Conservation (phyloP, 805 yeast genomes). For the Kodamaea fukazawae region DNA sequence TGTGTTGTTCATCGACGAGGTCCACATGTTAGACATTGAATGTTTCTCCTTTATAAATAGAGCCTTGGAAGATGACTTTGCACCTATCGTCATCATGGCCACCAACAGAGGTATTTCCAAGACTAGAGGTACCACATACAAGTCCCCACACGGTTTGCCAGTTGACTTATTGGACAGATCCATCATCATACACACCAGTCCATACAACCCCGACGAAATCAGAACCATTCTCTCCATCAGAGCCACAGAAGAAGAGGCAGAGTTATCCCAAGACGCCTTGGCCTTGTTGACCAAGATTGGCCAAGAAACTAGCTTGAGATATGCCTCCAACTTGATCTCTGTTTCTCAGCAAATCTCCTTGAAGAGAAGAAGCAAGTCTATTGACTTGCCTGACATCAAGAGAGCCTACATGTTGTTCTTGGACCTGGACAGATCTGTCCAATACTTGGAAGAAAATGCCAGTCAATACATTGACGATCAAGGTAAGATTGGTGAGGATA, state of each 20-base stretch:
- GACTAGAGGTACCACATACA: slow-evolving; percentile 90
- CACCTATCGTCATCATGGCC: slow-evolving; percentile 98
- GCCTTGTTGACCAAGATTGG: slow-evolving; percentile 88
- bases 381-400: slow-evolving; percentile 80
- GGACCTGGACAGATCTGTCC: slow-evolving; percentile 87
- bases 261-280: slow-evolving; percentile 75
- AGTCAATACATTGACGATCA: slow-evolving; percentile 73
- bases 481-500: slow-evolving; percentile 60
- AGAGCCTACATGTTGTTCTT: slow-evolving; percentile 82
- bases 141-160: slow-evolving; percentile 97
- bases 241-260: slow-evolving; percentile 92
- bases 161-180: slow-evolving; percentile 91
- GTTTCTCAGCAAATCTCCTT: slow-evolving; percentile 85
- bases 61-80: slow-evolving; percentile 93
- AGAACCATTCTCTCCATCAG: slow-evolving; percentile 83
- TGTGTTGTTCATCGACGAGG: slow-evolving; percentile 95
- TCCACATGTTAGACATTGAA: slow-evolving; percentile 96
- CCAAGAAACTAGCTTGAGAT: slow-evolving; percentile 84
- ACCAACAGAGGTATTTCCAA: slow-evolving; percentile 94
- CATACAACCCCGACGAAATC: slow-evolving; percentile 79
- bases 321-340: slow-evolving; percentile 86
- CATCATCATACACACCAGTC: slow-evolving; percentile 82
- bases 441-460: slow-evolving; percentile 69
- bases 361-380: slow-evolving; percentile 69
- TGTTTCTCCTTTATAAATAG: slow-evolving; percentile 92